Evolutionary conservation across 139 green algal genomes (phyloP).

Genomic region (Raphidocelis subcapitata): DNA sequence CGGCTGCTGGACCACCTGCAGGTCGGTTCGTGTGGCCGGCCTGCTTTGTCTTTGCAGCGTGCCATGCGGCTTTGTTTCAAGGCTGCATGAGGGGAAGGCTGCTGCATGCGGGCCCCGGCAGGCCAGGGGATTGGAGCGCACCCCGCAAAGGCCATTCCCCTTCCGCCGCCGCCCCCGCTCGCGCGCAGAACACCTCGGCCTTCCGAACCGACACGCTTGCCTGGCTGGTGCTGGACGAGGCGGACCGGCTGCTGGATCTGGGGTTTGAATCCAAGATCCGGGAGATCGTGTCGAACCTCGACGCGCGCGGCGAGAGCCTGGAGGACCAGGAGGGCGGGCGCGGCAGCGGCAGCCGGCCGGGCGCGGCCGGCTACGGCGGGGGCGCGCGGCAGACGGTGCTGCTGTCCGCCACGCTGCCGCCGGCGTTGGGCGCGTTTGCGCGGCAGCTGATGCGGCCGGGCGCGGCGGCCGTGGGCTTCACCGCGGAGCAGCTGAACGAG

Average conservation of each 20-base stretch:
- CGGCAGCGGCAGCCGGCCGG: not conserved
- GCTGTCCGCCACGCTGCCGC: conserved; percentile 88
- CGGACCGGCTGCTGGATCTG: conserved; percentile 90
- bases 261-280: conserved; percentile 88
- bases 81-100: no score
- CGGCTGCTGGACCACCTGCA: conserved; percentile 93
- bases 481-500: conserved; percentile 25
- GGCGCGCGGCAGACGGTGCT: conserved; percentile 58
- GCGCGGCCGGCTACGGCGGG: conserved; percentile 1
- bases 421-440: conserved; percentile 65
- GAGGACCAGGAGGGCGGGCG: not conserved
- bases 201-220: conserved; percentile 61
- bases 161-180: not conserved
- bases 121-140: no score
- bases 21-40: not conserved
- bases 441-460: conserved; percentile 56
- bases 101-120: no score
- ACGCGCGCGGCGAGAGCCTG: conserved; percentile 8
- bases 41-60: no score
- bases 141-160: no score
- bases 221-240: conserved; percentile 94
- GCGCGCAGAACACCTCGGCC: conserved; percentile 61
- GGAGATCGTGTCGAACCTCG: conserved; percentile 53
- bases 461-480: conserved; percentile 74
- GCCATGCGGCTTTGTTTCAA: no score